Percentiles rank a stretch among this genome's conserved stretches.
Conservation (phyloP, 805 yeast species). For the Nakazawaea ambrosiae region DNA sequence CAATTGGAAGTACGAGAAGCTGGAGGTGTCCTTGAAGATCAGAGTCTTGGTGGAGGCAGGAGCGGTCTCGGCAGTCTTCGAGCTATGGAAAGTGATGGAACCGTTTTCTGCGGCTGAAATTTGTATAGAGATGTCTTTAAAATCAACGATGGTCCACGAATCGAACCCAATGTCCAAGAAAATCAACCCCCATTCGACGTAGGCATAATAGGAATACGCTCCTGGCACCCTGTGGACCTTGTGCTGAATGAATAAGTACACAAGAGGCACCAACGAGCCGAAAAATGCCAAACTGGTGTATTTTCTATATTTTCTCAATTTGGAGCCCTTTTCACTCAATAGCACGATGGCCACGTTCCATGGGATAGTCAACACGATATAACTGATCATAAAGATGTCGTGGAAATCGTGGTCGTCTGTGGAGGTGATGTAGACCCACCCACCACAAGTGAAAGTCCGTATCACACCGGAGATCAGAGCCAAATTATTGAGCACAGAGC, state of each 20-base stretch:
- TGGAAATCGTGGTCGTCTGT: constrained; percentile 97
- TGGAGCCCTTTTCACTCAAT: constrained; percentile 38
- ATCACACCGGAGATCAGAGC: constrained; percentile 51
- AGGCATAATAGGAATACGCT: constrained; percentile 93
- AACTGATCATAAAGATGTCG: constrained; percentile 90
- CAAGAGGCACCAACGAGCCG: constrained; percentile 66
- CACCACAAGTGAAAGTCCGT: constrained; percentile 96
- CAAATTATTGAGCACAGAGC: constrained; percentile 25
- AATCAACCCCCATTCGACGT: constrained; percentile 89
- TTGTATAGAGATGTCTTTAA: constrained; percentile 49
- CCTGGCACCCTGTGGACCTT: constrained; percentile 83
- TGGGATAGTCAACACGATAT: constrained; percentile 83
- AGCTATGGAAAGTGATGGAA: constrained; percentile 1
- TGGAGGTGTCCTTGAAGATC: not conserved
- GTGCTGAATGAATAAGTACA: constrained; percentile 88
- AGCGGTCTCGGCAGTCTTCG: not conserved
- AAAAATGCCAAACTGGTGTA: constrained; percentile 58
- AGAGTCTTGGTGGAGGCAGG: not conserved
- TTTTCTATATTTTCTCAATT: constrained; percentile 43
- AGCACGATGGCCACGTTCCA: constrained; percentile 68
- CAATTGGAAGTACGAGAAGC: constrained; percentile 27
- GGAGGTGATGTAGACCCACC: constrained; percentile 96
- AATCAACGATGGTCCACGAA: constrained; percentile 68
- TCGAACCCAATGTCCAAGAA: constrained; percentile 82
- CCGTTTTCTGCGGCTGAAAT: constrained; percentile 20